Conservation (phyloP, 1,284 basidiomycete genomes). For the Papiliotrema fonsecae region DNA sequence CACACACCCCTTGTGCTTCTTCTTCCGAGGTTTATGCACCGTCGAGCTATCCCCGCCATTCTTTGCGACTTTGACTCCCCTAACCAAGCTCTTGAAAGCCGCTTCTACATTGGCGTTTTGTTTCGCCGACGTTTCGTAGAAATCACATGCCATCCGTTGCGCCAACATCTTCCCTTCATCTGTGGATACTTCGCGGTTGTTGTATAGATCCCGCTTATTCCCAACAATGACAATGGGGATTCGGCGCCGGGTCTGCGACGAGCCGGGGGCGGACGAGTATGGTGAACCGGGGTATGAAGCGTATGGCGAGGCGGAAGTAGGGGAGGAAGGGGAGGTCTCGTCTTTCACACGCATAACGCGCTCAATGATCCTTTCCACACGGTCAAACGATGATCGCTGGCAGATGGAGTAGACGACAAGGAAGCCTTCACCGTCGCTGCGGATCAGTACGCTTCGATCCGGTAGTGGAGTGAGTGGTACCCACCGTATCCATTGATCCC, state of each 20-base stretch:
- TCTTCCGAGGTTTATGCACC: neutral
- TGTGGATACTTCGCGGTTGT: conserved; percentile 77
- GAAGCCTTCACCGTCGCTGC: conserved; percentile 97
- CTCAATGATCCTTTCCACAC: conserved; percentile 89
- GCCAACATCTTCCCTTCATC: conserved; percentile 86
- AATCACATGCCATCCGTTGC: conserved; percentile 82
- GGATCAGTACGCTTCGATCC: neutral
- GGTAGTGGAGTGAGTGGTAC: conserved; percentile 40
- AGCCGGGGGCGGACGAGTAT: neutral
- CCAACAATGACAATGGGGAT: conserved; percentile 70
- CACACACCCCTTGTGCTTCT: conserved; percentile 3
- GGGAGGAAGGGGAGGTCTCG: conserved; percentile 11
- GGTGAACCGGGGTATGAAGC: neutral
- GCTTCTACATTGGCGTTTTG: conserved; percentile 91
- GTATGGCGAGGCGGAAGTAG: conserved; percentile 11
- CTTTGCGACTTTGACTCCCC: conserved; percentile 59
- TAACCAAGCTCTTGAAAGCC: conserved; percentile 85
- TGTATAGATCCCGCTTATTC: conserved; percentile 76
- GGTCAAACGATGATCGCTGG: conserved; percentile 88
- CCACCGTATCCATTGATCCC: conserved; percentile 97
- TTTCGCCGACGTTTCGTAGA: conserved; percentile 95
- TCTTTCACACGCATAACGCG: conserved; percentile 92
- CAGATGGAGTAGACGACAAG: conserved; percentile 98
- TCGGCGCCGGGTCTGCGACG: conserved; percentile 8
- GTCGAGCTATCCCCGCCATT: conserved; percentile 9